Percentiles rank a stretch among this genome's conserved stretches.
Evolutionary conservation across 495 filamentous ascomycete genomes (phyloP).

Genomic region (Extremus antarcticus): DNA sequence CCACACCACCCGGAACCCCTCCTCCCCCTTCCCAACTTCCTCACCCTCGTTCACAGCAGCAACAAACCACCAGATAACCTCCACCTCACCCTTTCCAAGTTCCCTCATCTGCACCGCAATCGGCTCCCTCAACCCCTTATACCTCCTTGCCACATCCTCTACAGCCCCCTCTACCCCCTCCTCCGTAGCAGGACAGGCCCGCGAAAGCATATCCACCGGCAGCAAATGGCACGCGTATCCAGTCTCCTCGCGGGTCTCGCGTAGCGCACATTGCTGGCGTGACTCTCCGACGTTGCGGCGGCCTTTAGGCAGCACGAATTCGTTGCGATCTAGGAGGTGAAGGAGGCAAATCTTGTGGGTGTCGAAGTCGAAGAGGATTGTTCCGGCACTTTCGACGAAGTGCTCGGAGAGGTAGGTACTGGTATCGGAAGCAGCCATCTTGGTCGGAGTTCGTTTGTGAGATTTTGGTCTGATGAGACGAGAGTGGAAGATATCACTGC

Average conservation of each 20-base stretch:
- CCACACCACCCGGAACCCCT: neutral
- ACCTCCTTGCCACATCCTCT: neutral
- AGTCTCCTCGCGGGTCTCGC: neutral
- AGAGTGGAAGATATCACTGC: no score
- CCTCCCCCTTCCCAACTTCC: neutral
- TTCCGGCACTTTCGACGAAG: neutral
- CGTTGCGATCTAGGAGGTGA: neutral
- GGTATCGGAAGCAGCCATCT: neutral
- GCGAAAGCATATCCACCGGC: neutral
- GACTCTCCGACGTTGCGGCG: neutral
- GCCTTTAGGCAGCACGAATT: neutral
- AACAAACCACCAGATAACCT: conserved; percentile 2
- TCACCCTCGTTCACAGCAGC: neutral
- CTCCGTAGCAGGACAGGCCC: neutral
- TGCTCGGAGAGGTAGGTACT: neutral
- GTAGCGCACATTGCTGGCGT: neutral
- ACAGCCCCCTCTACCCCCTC: neutral
- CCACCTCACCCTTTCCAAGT: neutral
- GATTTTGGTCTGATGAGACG: no score
- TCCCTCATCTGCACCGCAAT: neutral
- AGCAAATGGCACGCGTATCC: neutral
- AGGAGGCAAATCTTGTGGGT: neutral
- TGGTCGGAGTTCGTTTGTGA: no score
- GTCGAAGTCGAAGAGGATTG: neutral
- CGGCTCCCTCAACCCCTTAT: neutral